Evolutionary conservation across 768 basidiomycete species (phyloP).

Genomic region (Termitomyces bulborhizus): DNA sequence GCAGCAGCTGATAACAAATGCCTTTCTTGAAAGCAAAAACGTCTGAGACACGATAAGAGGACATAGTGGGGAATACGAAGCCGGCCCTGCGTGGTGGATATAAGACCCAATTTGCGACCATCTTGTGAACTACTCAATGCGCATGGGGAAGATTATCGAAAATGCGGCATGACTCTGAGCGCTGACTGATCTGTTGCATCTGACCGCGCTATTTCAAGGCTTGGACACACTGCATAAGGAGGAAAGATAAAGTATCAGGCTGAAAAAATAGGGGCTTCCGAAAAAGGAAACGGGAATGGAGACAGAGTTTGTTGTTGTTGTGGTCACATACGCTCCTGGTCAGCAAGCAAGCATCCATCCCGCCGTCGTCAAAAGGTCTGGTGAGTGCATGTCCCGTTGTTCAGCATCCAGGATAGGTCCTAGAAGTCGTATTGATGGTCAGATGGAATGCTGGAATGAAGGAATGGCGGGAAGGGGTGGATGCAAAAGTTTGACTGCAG

Average conservation of each 20-base stretch:
- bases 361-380: constrained; percentile 57
- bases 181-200: not conserved
- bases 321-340: constrained; percentile 21
- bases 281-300: constrained; percentile 13
- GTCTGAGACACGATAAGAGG: not conserved
- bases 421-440: constrained; percentile 18
- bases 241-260: not conserved
- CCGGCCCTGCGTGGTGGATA: not conserved
- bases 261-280: constrained; percentile 9
- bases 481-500: constrained; percentile 36
- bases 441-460: constrained; percentile 17
- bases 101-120: not conserved
- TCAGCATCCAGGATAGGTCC: constrained; percentile 19
- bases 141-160: not conserved
- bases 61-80: not conserved
- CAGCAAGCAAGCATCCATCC: constrained; percentile 28
- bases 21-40: not conserved
- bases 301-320: constrained; percentile 25
- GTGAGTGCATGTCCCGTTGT: constrained; percentile 47
- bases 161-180: not conserved
- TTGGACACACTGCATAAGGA: not conserved
- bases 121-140: not conserved
- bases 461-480: constrained; percentile 41
- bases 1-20: not conserved
- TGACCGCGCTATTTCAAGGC: not conserved